Conservation (phyloP, 2,329 filamentous ascomycete genomes). For the Trichoderma breve region DNA sequence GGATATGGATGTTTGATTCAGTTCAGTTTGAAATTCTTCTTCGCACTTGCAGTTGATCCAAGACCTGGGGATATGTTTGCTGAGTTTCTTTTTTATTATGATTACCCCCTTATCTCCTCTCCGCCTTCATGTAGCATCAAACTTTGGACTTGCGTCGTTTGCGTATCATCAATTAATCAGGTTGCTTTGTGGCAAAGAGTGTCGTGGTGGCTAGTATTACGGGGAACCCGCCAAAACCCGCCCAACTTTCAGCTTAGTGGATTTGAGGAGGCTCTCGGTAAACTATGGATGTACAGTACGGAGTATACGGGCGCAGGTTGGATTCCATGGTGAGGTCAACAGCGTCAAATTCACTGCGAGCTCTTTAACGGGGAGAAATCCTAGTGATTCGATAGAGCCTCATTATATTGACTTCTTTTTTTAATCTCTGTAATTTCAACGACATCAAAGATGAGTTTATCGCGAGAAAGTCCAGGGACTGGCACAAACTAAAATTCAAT, state of each 20-base stretch:
- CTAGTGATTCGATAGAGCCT: neutral
- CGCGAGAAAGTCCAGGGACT: neutral
- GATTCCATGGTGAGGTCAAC: neutral
- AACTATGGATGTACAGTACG: neutral
- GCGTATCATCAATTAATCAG: constrained; percentile 1
- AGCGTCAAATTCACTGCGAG: neutral
- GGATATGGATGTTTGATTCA: neutral
- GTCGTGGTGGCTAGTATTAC: constrained; percentile 9
- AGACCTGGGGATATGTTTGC: neutral
- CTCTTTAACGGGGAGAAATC: neutral
- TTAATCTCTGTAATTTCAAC: neutral
- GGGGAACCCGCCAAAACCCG: constrained; percentile 16
- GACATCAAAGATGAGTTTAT: neutral
- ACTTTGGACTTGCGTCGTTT: constrained; percentile 14
- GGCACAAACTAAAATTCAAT: neutral
- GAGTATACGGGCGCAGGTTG: neutral
- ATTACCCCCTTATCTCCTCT: neutral
- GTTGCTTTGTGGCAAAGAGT: constrained; percentile 5
- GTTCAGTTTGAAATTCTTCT: neutral
- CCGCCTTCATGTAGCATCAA: neutral
- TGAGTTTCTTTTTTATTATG: neutral
- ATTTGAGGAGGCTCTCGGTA: neutral
- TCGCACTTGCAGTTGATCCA: neutral
- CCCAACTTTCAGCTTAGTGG: constrained; percentile 18
- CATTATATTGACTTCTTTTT: neutral